A percentile compares a stretch with the other conserved stretches of the same genome.
phyloP scores from a whole-genome alignment of 768 basidiomycete species.

The Saitozyma podzolica region DNA sequence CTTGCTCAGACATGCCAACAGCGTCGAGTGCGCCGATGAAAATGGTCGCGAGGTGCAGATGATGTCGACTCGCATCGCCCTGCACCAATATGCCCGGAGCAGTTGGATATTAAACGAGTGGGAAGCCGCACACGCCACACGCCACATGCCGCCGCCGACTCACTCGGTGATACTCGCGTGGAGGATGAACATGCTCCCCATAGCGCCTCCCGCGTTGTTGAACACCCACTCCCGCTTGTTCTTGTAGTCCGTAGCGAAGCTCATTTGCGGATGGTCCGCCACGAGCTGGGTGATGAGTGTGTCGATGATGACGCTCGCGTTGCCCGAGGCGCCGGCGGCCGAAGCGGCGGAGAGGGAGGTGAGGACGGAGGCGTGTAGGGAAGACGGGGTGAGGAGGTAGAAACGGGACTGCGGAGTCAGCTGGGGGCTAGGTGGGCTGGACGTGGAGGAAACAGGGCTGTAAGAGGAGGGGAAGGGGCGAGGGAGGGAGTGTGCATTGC shows the following conservation, averaged over 20 bases:
- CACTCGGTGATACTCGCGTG: conserved; percentile 97
- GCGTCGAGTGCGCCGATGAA: too few relatives aligned
- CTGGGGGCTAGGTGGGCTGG: not conserved
- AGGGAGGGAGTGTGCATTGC: too few relatives aligned
- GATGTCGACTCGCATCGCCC: too few relatives aligned
- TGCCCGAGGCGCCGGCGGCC: conserved; percentile 20
- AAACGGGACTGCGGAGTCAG: not conserved
- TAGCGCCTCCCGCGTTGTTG: conserved; percentile 95
- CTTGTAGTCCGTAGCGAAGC: conserved; percentile 48
- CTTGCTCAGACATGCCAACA: not conserved
- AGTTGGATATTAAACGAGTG: not conserved
- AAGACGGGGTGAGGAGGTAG: not conserved
- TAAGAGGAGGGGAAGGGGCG: too few relatives aligned
- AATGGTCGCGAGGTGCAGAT: too few relatives aligned
- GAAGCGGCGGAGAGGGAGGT: not conserved
- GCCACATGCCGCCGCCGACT: conserved; percentile 53
- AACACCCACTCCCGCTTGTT: conserved; percentile 80
- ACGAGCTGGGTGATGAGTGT: conserved; percentile 82
- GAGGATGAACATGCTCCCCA: conserved; percentile 94
- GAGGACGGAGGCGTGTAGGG: not conserved
- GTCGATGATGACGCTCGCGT: conserved; percentile 71
- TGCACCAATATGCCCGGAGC: not conserved
- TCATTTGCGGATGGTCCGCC: conserved; percentile 63
- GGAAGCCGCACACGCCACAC: conserved; percentile 16
- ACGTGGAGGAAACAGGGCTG: too few relatives aligned